Evolutionary conservation across 805 yeast species (phyloP).

Genomic region (Barnettozyma botsteinii): DNA sequence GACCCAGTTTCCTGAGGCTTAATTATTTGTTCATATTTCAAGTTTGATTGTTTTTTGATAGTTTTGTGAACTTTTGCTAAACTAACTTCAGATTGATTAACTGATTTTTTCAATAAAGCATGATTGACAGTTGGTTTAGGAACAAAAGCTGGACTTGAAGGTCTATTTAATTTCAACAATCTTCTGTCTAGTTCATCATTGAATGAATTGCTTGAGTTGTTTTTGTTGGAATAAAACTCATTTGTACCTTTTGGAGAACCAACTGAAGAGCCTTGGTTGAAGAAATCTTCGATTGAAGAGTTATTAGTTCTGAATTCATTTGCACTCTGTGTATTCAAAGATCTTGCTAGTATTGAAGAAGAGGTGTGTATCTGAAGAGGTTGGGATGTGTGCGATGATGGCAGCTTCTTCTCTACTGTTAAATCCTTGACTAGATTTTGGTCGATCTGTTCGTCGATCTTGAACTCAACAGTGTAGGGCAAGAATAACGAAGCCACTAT

Average conservation of each 20-base stretch:
- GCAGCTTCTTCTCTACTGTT: conserved; percentile 12
- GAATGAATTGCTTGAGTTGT: conserved; percentile 2
- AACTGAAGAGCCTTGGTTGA: conserved; percentile 12
- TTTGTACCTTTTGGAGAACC: conserved; percentile 6
- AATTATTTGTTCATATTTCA: conserved; percentile 7
- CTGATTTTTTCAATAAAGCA: conserved; percentile 6
- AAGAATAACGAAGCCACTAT: conserved; percentile 69
- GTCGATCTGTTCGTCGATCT: conserved; percentile 24
- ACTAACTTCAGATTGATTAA: conserved; percentile 6
- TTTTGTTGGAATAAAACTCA: not conserved
- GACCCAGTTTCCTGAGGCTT: conserved; percentile 3
- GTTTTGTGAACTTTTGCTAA: conserved; percentile 1
- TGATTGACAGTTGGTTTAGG: conserved; percentile 37
- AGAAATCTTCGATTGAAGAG: conserved; percentile 25
- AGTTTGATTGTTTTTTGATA: conserved; percentile 4
- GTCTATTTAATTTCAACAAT: conserved; percentile 7
- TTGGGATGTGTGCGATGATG: conserved; percentile 1
- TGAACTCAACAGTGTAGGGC: conserved; percentile 68
- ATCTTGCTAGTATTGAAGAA: conserved; percentile 18
- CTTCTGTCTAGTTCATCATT: conserved; percentile 10
- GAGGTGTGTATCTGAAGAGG: conserved; percentile 1
- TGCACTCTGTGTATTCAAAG: conserved; percentile 10
- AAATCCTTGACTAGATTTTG: conserved; percentile 29
- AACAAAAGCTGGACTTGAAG: conserved; percentile 24
- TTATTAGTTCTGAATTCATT: conserved; percentile 11